Base-by-base conservation (phyloP, 2,329 filamentous ascomycete genomes). In the Kalaharituber pfeilii region DNA sequence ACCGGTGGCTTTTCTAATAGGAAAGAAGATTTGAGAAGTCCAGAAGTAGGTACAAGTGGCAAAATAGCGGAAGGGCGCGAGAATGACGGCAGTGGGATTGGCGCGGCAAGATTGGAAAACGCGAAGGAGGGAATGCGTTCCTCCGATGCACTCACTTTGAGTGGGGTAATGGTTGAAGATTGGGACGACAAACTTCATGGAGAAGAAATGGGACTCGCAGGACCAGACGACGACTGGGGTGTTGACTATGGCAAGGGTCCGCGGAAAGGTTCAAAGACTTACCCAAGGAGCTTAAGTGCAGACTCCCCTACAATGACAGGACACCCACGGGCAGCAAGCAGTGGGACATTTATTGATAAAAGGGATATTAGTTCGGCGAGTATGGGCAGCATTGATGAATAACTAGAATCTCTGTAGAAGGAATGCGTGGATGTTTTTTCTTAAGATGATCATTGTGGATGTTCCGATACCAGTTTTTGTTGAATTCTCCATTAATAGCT, bases 171-270 rank as follows among this genome's bases (percentile, higher is more conserved):
- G 42, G 42, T 47, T 15, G 42, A 47, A 11, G 42, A 47, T 47
- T 47, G 42, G 42, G 42, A 47, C 22, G 42, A 47, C 25, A 47
- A 47, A 22, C 24, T 47, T 15, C 42, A 47, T 47, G 42, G 42
- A 13, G 42, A 47, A 22, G 5, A 47, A 22, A 47, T 47, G 42
- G 42, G 42, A 22, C 24, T 47, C n/a, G 42, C 42, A 22, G 42
- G 42, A 13, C 42, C 42, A 5, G 42, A 47, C 25, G 30, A 36
- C 9, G 42, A 47, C 25, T 47, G n/a, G 42, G 22, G 15, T 25
- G 25, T 20, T 25, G 22, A 25, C 15, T 20, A 15, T 5, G 42
- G 24, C n/a, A 25, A 2, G n/a, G 22, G 42, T 13, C 13, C 42
- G 11, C 15, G 42, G 42, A 47, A 25, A 22, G 42, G 42, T 6